These are phyloP conservation scores for Neurospora africana DNA, from an alignment of 495 filamentous ascomycete genomes.

Conservation along the genomic window DNA sequence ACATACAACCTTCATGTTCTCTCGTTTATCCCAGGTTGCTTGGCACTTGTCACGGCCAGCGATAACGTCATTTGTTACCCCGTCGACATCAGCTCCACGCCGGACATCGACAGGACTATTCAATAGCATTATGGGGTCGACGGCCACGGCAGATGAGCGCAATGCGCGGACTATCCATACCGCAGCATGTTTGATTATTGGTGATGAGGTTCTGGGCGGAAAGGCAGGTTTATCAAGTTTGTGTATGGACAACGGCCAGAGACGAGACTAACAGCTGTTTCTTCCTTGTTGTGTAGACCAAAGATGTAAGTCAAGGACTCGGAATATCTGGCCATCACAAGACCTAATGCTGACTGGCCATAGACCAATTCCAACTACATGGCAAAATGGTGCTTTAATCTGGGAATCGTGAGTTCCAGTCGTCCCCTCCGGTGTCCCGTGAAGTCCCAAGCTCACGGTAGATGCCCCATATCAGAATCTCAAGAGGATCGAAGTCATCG, in stretches of 20 bases:
- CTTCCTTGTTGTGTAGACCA: constrained; percentile 15
- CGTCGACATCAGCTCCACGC: constrained; percentile 11
- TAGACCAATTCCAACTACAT: constrained; percentile 88
- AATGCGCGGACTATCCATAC: constrained; percentile 65
- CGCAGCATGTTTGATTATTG: constrained; percentile 89
- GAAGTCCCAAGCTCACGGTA: background rate
- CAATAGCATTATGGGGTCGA: constrained; percentile 29
- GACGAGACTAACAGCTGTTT: constrained; percentile 5
- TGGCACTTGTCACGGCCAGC: constrained; percentile 56
- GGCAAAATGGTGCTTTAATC: constrained; percentile 83
- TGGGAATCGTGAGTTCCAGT: constrained; percentile 54
- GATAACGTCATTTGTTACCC: background rate
- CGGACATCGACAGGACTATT: background rate
- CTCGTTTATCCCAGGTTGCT: constrained; percentile 59
- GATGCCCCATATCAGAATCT: constrained; percentile 39
- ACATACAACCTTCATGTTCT: constrained; percentile 47
- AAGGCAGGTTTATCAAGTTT: constrained; percentile 49
- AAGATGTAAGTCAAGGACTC: constrained; percentile 18
- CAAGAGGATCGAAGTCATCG: constrained; percentile 83
- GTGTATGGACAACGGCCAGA: background rate
- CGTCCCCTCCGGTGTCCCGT: background rate
- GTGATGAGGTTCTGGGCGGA: constrained; percentile 92
- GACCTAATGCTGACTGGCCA: background rate
- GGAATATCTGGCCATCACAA: background rate
- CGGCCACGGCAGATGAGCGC: constrained; percentile 43